These are phyloP conservation scores for Penicillium italicum DNA, from an alignment of 2,329 filamentous ascomycete genomes.

Conservation along the genomic window DNA sequence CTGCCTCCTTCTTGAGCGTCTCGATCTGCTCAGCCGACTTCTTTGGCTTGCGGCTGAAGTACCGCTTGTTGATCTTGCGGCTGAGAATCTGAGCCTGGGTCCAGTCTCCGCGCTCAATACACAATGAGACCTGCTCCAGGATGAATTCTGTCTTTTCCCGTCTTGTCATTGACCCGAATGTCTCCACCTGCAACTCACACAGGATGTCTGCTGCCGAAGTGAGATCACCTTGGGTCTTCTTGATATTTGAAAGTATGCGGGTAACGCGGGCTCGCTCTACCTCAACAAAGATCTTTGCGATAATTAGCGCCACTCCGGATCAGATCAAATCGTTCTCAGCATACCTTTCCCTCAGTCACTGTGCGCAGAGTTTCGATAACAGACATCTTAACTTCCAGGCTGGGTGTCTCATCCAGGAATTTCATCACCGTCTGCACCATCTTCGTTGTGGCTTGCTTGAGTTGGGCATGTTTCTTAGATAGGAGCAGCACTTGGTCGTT, in stretches of 20 bases:
- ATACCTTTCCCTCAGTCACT: slow-evolving; percentile 91
- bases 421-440: slow-evolving; percentile 97
- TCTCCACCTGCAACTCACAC: slow-evolving; percentile 97
- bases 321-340: slow-evolving; percentile 14
- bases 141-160: slow-evolving; percentile 99
- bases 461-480: slow-evolving; percentile 99
- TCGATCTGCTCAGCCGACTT: slow-evolving; percentile 85
- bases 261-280: slow-evolving; percentile 95
- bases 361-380: slow-evolving; percentile 94
- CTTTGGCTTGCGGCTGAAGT: slow-evolving; percentile 84
- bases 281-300: slow-evolving; percentile 83
- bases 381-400: slow-evolving; percentile 80
- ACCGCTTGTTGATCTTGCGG: slow-evolving; percentile 94
- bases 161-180: slow-evolving; percentile 95
- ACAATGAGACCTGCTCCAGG: slow-evolving; percentile 86
- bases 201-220: slow-evolving; percentile 87
- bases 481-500: slow-evolving; percentile 94
- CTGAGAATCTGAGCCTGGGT: slow-evolving; percentile 89
- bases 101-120: slow-evolving; percentile 95
- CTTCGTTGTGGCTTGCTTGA: slow-evolving; percentile 97
- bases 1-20: slow-evolving; percentile 82
- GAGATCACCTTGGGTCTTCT: slow-evolving; percentile 90
- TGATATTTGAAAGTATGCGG: slow-evolving; percentile 92
- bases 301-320: background rate
- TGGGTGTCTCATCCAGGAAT: slow-evolving; percentile 83